Evolutionary conservation across 495 filamentous ascomycete genomes (phyloP).

Genomic region (Barbatosphaeria neglecta): DNA sequence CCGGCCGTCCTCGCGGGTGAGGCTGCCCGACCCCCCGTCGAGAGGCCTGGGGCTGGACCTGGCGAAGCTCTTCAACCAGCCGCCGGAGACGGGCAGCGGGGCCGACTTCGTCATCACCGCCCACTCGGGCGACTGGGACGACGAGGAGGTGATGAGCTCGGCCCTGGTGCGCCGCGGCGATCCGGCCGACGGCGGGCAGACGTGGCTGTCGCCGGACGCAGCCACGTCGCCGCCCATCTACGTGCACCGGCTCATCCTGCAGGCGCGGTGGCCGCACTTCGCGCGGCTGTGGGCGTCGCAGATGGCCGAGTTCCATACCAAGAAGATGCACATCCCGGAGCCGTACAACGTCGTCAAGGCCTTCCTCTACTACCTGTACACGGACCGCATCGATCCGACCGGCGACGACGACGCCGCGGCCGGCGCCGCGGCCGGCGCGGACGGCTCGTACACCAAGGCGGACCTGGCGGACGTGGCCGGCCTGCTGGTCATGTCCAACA

Average conservation of each 20-base stretch:
- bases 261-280: slow-evolving; percentile 95
- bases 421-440: no score
- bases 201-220: slow-evolving; percentile 49
- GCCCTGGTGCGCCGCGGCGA: slow-evolving; percentile 28
- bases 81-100: slow-evolving; percentile 65
- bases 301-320: slow-evolving; percentile 94
- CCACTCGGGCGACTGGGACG: slow-evolving; percentile 49
- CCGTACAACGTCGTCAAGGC: slow-evolving; percentile 88
- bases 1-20: slow-evolving; percentile 30
- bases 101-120: slow-evolving; percentile 82
- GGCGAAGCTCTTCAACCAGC: slow-evolving; percentile 69
- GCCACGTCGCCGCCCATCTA: slow-evolving; percentile 78
- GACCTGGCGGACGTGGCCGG: slow-evolving; percentile 80
- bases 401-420: slow-evolving; percentile 20
- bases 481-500: slow-evolving; percentile 93
- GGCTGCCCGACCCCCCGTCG: slow-evolving; percentile 33
- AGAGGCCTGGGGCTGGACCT: slow-evolving; percentile 72
- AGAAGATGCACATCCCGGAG: slow-evolving; percentile 95
- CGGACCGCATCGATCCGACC: slow-evolving; percentile 69
- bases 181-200: slow-evolving; percentile 31
- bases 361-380: slow-evolving; percentile 94
- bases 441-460: slow-evolving; percentile 44
- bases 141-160: slow-evolving; percentile 48
- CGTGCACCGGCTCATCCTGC: slow-evolving; percentile 84
- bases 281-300: slow-evolving; percentile 77